These are phyloP conservation scores for Chaetoceros tenuissimus DNA, from an alignment of 108 stramenopile species.

Conservation along the genomic window DNA sequence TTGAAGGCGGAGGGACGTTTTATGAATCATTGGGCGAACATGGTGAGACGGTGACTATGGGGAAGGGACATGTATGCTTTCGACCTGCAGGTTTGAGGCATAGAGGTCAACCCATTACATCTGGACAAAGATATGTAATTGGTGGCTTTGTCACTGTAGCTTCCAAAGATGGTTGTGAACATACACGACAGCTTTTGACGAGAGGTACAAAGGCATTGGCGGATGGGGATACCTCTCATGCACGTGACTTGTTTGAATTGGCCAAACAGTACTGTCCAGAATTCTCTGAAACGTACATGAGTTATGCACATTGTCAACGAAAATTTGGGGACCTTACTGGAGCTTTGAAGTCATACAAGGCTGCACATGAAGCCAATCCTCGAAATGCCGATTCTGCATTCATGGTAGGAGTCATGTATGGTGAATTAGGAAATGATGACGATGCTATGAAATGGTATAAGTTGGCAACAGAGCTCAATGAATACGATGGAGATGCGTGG, in stretches of 20 bases:
- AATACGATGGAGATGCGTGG: neutral
- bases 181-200: neutral
- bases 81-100: neutral
- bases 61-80: neutral
- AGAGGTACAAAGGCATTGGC: neutral
- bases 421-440: neutral
- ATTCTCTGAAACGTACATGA: neutral
- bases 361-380: neutral
- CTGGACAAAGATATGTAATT: constrained; percentile 1
- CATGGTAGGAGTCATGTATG: neutral
- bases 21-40: constrained; percentile 16
- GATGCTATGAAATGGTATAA: neutral
- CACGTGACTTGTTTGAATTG: neutral
- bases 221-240: neutral
- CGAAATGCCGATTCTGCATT: neutral
- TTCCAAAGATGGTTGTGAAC: neutral
- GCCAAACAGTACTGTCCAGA: neutral
- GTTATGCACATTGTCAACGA: neutral
- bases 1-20: constrained; percentile 32
- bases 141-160: constrained; percentile 1
- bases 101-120: neutral
- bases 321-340: neutral
- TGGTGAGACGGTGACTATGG: neutral
- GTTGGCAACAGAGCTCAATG: neutral
- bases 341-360: neutral